These are phyloP conservation scores for Aquilaria sinensis DNA, from an alignment of 345 rosid species.

Conservation along the genomic window DNA sequence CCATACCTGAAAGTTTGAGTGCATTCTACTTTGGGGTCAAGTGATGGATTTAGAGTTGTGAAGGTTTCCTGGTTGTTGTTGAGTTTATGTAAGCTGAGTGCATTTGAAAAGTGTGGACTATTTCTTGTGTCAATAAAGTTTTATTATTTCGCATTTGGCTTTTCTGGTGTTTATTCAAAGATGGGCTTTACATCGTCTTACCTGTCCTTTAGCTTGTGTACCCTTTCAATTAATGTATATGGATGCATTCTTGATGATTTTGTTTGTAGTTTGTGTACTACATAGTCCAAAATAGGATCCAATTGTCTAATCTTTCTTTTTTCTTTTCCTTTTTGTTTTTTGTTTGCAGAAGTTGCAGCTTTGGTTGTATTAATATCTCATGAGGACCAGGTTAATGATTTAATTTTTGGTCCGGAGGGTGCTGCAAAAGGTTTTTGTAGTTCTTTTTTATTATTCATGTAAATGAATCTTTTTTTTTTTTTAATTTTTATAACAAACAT, in stretches of 20 bases:
- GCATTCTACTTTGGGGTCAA: no score
- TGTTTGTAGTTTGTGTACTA: conserved; percentile 6
- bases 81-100: no score
- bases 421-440: conserved; percentile 47
- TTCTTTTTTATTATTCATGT: conserved; percentile 11
- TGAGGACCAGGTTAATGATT: conserved; percentile 49
- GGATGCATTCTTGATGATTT: neutral
- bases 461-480: conserved; percentile 4
- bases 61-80: no score
- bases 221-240: no score
- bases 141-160: no score
- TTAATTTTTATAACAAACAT: neutral
- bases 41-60: no score
- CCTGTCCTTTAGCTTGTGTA: no score
- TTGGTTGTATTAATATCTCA: conserved; percentile 59
- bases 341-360: conserved; percentile 54
- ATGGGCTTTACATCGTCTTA: no score
- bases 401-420: conserved; percentile 53
- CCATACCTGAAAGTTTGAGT: no score
- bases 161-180: no score
- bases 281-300: neutral
- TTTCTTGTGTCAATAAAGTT: no score
- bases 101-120: no score
- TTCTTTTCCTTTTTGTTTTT: conserved; percentile 7
- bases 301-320: neutral